Evolutionary conservation across 306 rosid species (phyloP).

Genomic region (Coriaria nepalensis): DNA sequence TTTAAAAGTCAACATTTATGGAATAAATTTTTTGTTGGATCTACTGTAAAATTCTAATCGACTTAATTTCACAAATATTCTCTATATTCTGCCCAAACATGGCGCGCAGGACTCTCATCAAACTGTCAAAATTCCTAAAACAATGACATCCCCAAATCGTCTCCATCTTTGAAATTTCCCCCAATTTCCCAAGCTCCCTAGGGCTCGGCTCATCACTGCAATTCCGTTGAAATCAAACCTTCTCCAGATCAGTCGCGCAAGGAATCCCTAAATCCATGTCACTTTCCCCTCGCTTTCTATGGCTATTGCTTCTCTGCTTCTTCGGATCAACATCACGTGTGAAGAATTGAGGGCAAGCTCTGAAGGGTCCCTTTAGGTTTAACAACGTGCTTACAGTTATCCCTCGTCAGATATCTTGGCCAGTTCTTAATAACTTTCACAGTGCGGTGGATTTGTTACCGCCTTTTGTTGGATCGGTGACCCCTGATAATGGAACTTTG

Average conservation of each 20-base stretch:
- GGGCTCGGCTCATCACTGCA: background rate
- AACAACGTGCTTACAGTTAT: constrained; percentile 59
- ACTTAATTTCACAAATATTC: too few relatives aligned
- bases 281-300: constrained; percentile 1
- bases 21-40: too few relatives aligned
- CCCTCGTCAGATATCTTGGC: constrained; percentile 74
- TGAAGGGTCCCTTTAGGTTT: constrained; percentile 43
- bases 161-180: too few relatives aligned
- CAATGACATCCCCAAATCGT: too few relatives aligned
- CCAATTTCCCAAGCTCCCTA: background rate
- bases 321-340: too few relatives aligned
- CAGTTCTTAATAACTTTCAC: constrained; percentile 59
- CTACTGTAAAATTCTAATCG: too few relatives aligned
- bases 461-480: constrained; percentile 62
- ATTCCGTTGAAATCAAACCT: constrained; percentile 3
- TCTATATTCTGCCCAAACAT: too few relatives aligned
- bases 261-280: constrained; percentile 17
- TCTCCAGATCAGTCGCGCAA: too few relatives aligned
- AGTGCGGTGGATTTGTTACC: constrained; percentile 73
- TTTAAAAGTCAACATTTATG: too few relatives aligned
- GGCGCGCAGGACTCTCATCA: too few relatives aligned
- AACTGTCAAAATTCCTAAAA: too few relatives aligned
- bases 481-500: constrained; percentile 16
- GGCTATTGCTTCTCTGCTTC: constrained; percentile 2
- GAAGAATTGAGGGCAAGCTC: background rate